A percentile compares a stretch with the other conserved stretches of the same genome.
These are phyloP conservation scores for Myriangium duriaei DNA, from an alignment of 2,329 filamentous ascomycete species.

Conservation along the genomic window DNA sequence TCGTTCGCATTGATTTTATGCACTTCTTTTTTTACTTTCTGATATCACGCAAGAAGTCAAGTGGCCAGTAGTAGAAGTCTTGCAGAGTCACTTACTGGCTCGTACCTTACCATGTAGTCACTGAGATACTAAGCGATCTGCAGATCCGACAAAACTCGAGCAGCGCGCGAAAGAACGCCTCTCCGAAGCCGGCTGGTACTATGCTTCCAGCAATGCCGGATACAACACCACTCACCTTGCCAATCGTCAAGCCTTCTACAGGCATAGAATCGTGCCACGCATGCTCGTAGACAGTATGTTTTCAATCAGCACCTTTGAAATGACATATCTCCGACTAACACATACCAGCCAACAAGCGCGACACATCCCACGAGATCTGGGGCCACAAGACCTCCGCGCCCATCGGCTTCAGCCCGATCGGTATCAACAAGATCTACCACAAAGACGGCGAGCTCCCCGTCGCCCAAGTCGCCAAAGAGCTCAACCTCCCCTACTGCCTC, in stretches of 20 bases:
- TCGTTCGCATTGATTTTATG: too few relatives aligned
- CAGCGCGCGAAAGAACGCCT: constrained; percentile 44
- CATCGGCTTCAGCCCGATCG: constrained; percentile 52
- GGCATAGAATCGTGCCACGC: constrained; percentile 49
- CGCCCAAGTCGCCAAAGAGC: constrained; percentile 46
- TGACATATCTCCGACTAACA: too few relatives aligned
- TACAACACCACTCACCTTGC: constrained; percentile 41
- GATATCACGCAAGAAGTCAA: too few relatives aligned
- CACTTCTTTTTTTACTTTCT: too few relatives aligned
- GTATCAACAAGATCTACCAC: constrained; percentile 55
- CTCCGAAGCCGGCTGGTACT: constrained; percentile 46
- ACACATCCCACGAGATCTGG: constrained; percentile 47
- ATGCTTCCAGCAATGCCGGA: constrained; percentile 46
- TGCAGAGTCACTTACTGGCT: too few relatives aligned
- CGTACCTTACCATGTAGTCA: too few relatives aligned
- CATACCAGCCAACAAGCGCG: constrained; percentile 44
- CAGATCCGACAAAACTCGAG: constrained; percentile 47
- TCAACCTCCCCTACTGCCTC: constrained; percentile 48
- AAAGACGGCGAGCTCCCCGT: constrained; percentile 45
- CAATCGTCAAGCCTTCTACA: constrained; percentile 52
- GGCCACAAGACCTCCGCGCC: constrained; percentile 47
- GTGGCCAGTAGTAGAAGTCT: too few relatives aligned
- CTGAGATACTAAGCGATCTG: too few relatives aligned
- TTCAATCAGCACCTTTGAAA: too few relatives aligned
- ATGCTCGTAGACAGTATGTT: constrained; percentile 52